A percentile compares a stretch with the other conserved stretches of the same genome.
phyloP scores from a whole-genome alignment of 306 rosid genomes.

The Dryas octopetala region DNA sequence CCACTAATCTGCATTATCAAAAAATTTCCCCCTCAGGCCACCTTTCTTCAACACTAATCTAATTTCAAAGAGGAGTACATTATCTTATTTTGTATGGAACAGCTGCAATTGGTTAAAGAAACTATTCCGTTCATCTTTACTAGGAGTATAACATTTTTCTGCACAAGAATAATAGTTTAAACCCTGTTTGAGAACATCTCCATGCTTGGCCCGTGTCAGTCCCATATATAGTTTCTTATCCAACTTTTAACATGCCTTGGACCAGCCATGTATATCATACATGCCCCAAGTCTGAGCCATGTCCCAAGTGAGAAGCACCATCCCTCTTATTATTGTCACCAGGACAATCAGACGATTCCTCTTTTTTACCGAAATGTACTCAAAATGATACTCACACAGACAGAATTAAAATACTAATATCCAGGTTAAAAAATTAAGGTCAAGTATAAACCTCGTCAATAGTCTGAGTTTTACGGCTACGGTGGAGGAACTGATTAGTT shows the following conservation, averaged over 20 bases:
- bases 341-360: background rate
- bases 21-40: too few relatives aligned
- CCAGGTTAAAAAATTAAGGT: slow-evolving; percentile 23
- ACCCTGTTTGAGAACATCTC: background rate
- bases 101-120: too few relatives aligned
- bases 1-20: too few relatives aligned
- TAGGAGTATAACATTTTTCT: background rate
- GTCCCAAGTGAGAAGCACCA: background rate
- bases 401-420: slow-evolving; percentile 28
- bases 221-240: background rate
- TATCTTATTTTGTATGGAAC: too few relatives aligned
- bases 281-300: slow-evolving; percentile 6
- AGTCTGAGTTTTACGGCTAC: slow-evolving; percentile 76
- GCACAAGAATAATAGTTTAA: background rate
- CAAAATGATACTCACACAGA: background rate
- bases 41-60: too few relatives aligned
- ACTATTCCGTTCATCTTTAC: too few relatives aligned
- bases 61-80: too few relatives aligned
- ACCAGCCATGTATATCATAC: slow-evolving; percentile 1
- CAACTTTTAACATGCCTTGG: background rate
- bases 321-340: background rate
- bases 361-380: background rate
- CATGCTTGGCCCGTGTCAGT: background rate
- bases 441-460: slow-evolving; percentile 74
- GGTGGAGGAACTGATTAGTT: slow-evolving; percentile 86